Evolutionary conservation across 371 early-diverging fungal species (phyloP).

Genomic region (Entomophthora muscae): DNA sequence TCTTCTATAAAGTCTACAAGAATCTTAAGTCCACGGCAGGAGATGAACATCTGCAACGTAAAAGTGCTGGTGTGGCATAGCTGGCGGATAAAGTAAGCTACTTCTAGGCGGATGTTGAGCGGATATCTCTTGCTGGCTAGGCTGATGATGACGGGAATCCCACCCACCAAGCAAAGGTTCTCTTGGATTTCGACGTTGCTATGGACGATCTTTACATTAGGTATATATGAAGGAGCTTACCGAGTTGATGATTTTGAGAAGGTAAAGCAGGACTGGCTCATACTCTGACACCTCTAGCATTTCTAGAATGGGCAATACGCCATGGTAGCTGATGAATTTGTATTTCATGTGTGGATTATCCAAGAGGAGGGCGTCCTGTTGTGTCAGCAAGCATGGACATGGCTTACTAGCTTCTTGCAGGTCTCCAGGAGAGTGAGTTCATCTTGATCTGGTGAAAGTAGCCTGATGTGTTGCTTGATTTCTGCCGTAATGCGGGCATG

Average conservation of each 20-base stretch:
- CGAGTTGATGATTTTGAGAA: slow-evolving; percentile 23
- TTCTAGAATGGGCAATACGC: slow-evolving; percentile 27
- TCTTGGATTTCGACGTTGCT: slow-evolving; percentile 23
- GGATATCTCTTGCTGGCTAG: slow-evolving; percentile 17
- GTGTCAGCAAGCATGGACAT: not conserved
- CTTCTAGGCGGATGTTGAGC: slow-evolving; percentile 20
- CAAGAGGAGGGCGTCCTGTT: slow-evolving; percentile 16
- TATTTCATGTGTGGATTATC: slow-evolving; percentile 23
- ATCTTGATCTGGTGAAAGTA: slow-evolving; percentile 14
- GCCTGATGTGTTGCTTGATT: slow-evolving; percentile 17
- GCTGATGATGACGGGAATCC: slow-evolving; percentile 24
- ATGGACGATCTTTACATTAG: slow-evolving; percentile 14
- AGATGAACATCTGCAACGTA: slow-evolving; percentile 32
- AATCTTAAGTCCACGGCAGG: slow-evolving; percentile 27
- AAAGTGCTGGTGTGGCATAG: slow-evolving; percentile 22
- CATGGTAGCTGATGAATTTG: slow-evolving; percentile 27
- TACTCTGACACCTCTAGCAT: slow-evolving; percentile 20
- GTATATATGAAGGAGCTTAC: slow-evolving; percentile 9
- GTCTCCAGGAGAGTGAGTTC: slow-evolving; percentile 15
- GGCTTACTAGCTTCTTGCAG: slow-evolving; percentile 19
- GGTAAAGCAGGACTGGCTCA: slow-evolving; percentile 13
- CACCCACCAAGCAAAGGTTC: slow-evolving; percentile 30
- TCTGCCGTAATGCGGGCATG: slow-evolving; percentile 16
- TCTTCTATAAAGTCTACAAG: slow-evolving; percentile 21
- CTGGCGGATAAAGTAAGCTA: slow-evolving; percentile 24